These are phyloP conservation scores for Fonsecaea erecta DNA, from an alignment of 2,329 filamentous ascomycete species.

Conservation along the genomic window DNA sequence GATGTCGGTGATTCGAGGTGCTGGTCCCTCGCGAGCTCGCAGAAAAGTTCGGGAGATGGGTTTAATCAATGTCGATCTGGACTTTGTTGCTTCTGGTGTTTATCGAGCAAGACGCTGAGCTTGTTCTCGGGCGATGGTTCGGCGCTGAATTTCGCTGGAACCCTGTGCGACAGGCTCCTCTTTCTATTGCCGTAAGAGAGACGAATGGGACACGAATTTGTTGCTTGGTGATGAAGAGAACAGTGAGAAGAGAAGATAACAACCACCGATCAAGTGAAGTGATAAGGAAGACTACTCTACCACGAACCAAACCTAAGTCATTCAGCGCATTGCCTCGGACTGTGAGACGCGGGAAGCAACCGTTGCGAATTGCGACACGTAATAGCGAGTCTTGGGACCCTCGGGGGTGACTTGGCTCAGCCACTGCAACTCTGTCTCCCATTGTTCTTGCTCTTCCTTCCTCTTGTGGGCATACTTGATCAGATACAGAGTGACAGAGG, in stretches of 20 bases:
- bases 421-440: constrained; percentile 1
- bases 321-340: background rate
- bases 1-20: background rate
- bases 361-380: constrained; percentile 18
- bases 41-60: too few species aligned
- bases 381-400: constrained; percentile 12
- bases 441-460: background rate
- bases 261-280: background rate
- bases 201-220: background rate
- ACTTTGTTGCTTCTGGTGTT: background rate
- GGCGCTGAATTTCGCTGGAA: background rate
- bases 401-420: constrained; percentile 18
- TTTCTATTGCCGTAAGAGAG: too few species aligned
- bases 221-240: background rate
- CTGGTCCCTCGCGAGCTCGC: too few species aligned
- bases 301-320: too few species aligned
- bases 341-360: constrained; percentile 9
- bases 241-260: background rate
- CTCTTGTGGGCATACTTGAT: background rate
- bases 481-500: background rate
- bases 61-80: background rate
- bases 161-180: too few species aligned
- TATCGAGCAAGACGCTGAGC: background rate
- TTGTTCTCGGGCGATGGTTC: background rate
- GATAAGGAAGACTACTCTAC: too few species aligned